Evolutionary conservation across 495 filamentous ascomycete genomes (phyloP), one percentile per base, ranked within the genome.

Genomic region (Glarea lozoyensis): DNA sequence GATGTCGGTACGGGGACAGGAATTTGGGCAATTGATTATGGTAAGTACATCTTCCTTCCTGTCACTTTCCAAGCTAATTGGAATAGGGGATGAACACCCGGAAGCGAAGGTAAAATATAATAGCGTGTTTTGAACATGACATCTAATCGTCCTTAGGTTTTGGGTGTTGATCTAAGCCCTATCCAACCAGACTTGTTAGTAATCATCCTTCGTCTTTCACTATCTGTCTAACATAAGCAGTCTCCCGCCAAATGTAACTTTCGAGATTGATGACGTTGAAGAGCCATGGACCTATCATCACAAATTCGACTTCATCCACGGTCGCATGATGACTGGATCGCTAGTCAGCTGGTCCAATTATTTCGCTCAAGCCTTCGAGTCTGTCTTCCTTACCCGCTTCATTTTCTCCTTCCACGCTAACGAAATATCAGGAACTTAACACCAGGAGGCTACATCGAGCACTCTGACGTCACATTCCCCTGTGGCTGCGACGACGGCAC

Each of bases 221-320:
- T n/a, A n/a, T n/a, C n/a, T n/a, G n/a, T 5, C 35, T 39, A 19
- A 39, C 22, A 22, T 18, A 3, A 15, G 7, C 36, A 65, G 64
- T 35, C 37, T 71, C 10, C 73, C 76, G 6, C 66, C 68, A 13
- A 79, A 81, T 43, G 61, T 69, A 24, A 50, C 40, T 16, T 78
- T 79, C 53, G 49, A 70, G 18, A 64, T 78, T 36, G 69, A 72
- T 46, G 70, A 78, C 45, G 66, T 65, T 1, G 74, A 76, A 51
- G 67, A 72, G 27, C 57, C 66, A 3, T 81, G 75, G 76, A 48
- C 64, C 0, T 76, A 68, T 43, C 49, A 46, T 30, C 49, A 61
- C n/a, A 54, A 60, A 19, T 78, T 72, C 49, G 66, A 78, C 55
- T 72, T 68, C 48, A 67, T 79, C 42, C 69, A 78, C 46, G 57